Base-by-base conservation (phyloP, 140 eudicot species). In the Senecio squalidus region DNA sequence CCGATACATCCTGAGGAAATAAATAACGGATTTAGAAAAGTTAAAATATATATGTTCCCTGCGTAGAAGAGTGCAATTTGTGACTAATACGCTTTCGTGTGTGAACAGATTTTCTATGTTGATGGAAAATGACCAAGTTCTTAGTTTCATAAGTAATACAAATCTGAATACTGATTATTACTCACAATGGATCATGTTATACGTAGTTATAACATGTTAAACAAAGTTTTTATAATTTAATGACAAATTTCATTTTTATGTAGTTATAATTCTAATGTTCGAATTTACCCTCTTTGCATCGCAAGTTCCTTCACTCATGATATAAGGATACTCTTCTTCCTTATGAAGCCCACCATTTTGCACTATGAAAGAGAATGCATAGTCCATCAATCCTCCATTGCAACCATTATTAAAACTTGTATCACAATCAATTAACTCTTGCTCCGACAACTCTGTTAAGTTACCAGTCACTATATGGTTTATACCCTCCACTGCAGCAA, bases 381-480 rank as follows among this genome's bases (percentile, higher is more conserved):
- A 71, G 64, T 82, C 90, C 90, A 82, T 82, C 4, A 79, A 76
- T 46, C 86, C 91, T 45, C 91, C 91, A 59, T 79, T 83, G 78
- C 86, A 83, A 13, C 86, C 91, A 58, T 54, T 76, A 72, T 83
- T 79, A 33, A 65, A 72, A 62, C 69, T 79, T 2, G 74, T 79
- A 56, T 83, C 83, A 62, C 91, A 82, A 66, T 82, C 90, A 9
- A 82, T 69, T 17, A 82, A 47, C 28, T 82, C 78, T 60, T 82
- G 86, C 67, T 82, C 91, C 2, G 86, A 82, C 34, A 82, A 64
- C 28, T 56, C 48, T 1, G 86, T 82, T 20, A 82, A 45, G 47
- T 82, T 82, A 38, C 91, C 86, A 0, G 86, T 82, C 15, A 82
- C 91, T 3, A 82, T 82, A 58, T 82, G 91, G 69, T 82, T 82